Base-by-base conservation (phyloP, 805 yeast species). In the Teunomyces panamensis region DNA sequence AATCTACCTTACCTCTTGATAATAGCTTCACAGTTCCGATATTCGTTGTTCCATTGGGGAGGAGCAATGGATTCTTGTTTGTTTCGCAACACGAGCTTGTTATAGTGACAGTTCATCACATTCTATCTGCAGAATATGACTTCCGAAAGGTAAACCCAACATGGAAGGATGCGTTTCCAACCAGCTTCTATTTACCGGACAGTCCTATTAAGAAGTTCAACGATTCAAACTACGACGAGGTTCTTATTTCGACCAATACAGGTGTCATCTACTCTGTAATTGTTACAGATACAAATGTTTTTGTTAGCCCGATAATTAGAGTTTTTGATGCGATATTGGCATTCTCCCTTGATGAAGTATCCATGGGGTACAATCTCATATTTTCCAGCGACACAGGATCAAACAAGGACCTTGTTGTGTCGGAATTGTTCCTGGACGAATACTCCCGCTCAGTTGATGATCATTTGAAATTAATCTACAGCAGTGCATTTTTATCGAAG, bases 111-210 rank as follows among this genome's bases (percentile, higher is more conserved):
- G 57, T 73, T 3, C 77, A 75, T 49, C 74, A 77, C 43, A 71
- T 79, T 2, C 57, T 75, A 16, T 75, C 81, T 4, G 83, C 79
- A 0, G 75, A 74, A 43, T 68, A 69, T 45, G 57, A 66, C 26
- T 75, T 77, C 47, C 46, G 52, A 1, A 46, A 44, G 26, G 46
- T 50, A 48, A 49, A 49, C 30, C 9, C 61, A 39, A 45, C 60
- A 37, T 51, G 53, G 51, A 51, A 53, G 35, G 41, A 55, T 51
- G 28, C 65, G 2, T 77, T 75, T 52, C 82, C 83, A 1, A 71
- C 77, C 0, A 59, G 64, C 13, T 71, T 43, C 46, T 69, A 63
- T 51, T 52, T 57, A 27, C 68, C 76, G 0, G 50, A 51, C 2
- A 47, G 63, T 0, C 39, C 54, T 3, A 58, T 70, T 2, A 13